phyloP scores from a whole-genome alignment of 164 flowering plant species.

The Cinnamomum micranthum region DNA sequence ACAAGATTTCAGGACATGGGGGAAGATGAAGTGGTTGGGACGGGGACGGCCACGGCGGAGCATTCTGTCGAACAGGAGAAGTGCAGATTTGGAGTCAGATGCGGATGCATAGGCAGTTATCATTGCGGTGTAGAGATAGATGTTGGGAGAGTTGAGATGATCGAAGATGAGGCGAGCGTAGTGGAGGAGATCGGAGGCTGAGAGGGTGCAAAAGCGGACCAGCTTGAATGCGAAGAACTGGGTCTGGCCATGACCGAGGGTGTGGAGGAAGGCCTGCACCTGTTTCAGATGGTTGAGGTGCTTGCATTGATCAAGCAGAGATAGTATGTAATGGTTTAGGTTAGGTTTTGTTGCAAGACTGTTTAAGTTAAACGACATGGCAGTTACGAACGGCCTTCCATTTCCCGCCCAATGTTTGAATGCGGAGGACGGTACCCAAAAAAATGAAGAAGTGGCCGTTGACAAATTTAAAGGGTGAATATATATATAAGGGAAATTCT shows the following conservation, averaged over 20 bases:
- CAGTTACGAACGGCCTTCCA: neutral
- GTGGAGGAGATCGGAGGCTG: neutral
- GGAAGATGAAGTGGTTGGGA: conserved; percentile 56
- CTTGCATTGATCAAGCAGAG: conserved; percentile 36
- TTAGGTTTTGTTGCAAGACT: neutral
- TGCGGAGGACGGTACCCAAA: no score
- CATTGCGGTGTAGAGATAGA: conserved; percentile 54
- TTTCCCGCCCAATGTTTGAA: no score
- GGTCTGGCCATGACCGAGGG: conserved; percentile 47
- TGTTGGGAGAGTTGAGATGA: conserved; percentile 38
- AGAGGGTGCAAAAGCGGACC: conserved; percentile 25
- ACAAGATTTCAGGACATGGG: conserved; percentile 42
- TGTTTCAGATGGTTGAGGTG: conserved; percentile 59
- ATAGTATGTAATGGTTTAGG: neutral
- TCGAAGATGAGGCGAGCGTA: conserved; percentile 29
- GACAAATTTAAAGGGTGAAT: no score
- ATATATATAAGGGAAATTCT: no score
- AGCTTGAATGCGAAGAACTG: conserved; percentile 67
- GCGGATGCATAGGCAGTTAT: conserved; percentile 47
- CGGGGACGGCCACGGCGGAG: conserved; percentile 24
- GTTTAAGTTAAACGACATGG: neutral
- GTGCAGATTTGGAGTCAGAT: conserved; percentile 16
- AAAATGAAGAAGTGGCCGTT: no score
- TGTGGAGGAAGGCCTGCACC: conserved; percentile 49
- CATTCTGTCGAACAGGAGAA: conserved; percentile 26